Conservation (phyloP, 306 rosid genomes). For the Arachis stenosperma region DNA sequence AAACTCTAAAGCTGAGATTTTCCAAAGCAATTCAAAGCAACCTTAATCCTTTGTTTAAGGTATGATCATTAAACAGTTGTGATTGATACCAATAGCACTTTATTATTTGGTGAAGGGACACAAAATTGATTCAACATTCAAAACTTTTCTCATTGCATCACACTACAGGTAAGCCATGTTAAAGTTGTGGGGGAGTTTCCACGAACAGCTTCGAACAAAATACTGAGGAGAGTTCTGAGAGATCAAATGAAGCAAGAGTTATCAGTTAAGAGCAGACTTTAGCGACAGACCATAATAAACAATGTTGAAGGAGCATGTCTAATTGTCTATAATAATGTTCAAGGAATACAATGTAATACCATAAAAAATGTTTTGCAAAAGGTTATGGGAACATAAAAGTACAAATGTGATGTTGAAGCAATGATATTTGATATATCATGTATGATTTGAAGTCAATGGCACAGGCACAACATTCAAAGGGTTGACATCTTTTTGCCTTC, state of each 20-base stretch:
- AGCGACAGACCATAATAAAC: conserved; percentile 35
- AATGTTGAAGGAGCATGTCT: neutral
- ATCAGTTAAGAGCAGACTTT: conserved; percentile 62
- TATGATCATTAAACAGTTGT: conserved; percentile 37
- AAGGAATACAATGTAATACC: too few species aligned
- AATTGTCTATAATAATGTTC: too few species aligned
- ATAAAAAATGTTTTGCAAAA: neutral
- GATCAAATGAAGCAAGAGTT: conserved; percentile 74
- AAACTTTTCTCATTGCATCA: conserved; percentile 19
- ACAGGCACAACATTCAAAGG: neutral
- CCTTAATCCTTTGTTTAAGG: conserved; percentile 89
- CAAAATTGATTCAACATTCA: neutral
- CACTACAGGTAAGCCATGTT: conserved; percentile 60
- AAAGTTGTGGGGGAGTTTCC: conserved; percentile 74
- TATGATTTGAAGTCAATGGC: neutral
- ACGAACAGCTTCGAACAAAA: conserved; percentile 80
- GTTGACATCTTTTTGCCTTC: too few species aligned
- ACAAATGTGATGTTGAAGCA: neutral
- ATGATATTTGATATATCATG: neutral
- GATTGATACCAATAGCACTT: neutral
- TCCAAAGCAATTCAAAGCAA: conserved; percentile 74
- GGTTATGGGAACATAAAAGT: neutral
- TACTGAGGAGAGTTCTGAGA: conserved; percentile 78
- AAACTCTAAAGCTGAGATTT: conserved; percentile 53
- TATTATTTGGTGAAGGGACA: conserved; percentile 2